Evolutionary conservation across 2,329 filamentous ascomycete species (phyloP), one percentile per base, ranked within the genome.

Genomic region (Pseudogymnoascus sp.): DNA sequence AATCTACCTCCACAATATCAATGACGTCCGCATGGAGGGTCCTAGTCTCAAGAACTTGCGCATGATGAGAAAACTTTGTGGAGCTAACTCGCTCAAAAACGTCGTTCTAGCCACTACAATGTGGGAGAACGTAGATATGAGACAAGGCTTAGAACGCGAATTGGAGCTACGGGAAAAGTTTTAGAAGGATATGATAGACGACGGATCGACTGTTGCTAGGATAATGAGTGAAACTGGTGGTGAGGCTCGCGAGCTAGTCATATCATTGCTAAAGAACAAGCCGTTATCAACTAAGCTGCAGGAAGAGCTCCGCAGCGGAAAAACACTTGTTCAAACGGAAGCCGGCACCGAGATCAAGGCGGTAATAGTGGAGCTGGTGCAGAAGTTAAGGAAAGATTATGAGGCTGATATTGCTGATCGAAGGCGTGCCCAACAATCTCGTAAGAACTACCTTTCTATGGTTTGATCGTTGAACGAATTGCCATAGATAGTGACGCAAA

Each of bases 1-100:
- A 14, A 60, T 67, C 2, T 65, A 64, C 38, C 67, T 79, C 1
- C 76, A 79, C 40, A 69, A 69, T 0, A 78, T 79, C 65, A 71
- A 65, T 0, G 72, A 76, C 24, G 59, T 61, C 0, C 67, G 75
- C 2, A 73, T 78, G 69, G 63, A 67, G 4, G 74, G 74, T 0
- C 71, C 72, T 0, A 67, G 72, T 1, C 50, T 72, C 7, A 67
- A 68, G 3, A 77, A 75, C 38, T 62, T 79, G 0, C 62, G 66
- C 7, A 75, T 78, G 67, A 77, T 79, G 63, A 70, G 72, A 46
- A 68, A 74, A n/a, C 67, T 80, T 0, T 77, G 74, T 60, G 78
- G 78, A 2, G 64, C 70, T 2, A 60, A 72, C 5, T 64, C 64
- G 3, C 65, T 78, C 2, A 62, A 65, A 22, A 71, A 74, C 16